A percentile compares a stretch with the other conserved stretches of the same genome.
These are phyloP conservation scores for Elsinoe fawcettii DNA, from an alignment of 2,329 filamentous ascomycete genomes.

Conservation along the genomic window DNA sequence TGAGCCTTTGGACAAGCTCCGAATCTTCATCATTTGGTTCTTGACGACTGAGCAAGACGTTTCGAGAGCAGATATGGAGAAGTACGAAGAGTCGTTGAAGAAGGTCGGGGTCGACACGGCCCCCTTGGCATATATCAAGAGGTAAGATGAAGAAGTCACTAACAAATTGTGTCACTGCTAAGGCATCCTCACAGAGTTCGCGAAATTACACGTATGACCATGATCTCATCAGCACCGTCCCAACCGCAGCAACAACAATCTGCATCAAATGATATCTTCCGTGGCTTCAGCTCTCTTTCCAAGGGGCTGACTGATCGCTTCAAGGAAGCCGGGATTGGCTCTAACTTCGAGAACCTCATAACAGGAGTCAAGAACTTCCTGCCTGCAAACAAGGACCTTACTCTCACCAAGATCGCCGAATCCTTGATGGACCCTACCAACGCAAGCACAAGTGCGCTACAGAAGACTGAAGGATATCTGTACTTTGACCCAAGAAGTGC, in stretches of 20 bases:
- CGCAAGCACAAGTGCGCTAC: conserved; percentile 83
- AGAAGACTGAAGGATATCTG: conserved; percentile 91
- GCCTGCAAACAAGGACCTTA: conserved; percentile 91
- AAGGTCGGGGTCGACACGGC: conserved; percentile 67
- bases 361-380: conserved; percentile 97
- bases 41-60: conserved; percentile 87
- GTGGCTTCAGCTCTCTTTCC: conserved; percentile 85
- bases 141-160: conserved; percentile 46
- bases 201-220: conserved; percentile 94
- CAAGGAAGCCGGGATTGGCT: conserved; percentile 77
- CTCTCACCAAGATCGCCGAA: conserved; percentile 95
- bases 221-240: conserved; percentile 77
- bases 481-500: conserved; percentile 95
- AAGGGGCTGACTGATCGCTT: conserved; percentile 88
- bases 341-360: conserved; percentile 89
- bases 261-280: conserved; percentile 71
- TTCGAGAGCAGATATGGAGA: conserved; percentile 69
- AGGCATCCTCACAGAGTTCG: conserved; percentile 54
- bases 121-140: conserved; percentile 76
- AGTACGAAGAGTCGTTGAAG: conserved; percentile 77
- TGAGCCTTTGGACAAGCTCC: conserved; percentile 78
- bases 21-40: conserved; percentile 95
- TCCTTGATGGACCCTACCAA: conserved; percentile 94
- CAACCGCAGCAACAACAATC: conserved; percentile 52
- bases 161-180: neutral